Evolutionary conservation across 352 stramenopile genomes (phyloP).

Genomic region (Phytophthora sojae): DNA sequence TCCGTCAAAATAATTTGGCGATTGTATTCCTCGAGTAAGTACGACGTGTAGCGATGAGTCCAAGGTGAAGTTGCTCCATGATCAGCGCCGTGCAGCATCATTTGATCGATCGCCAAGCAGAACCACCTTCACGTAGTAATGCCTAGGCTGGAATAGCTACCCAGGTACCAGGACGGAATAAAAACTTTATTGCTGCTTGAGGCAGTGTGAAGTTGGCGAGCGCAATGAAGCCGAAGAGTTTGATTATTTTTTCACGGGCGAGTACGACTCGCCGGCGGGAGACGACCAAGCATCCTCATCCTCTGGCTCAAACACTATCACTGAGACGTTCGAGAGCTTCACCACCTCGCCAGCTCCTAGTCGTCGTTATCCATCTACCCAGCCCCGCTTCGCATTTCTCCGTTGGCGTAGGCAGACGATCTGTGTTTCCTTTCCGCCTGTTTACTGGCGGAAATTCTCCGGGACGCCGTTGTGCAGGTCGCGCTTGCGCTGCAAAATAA

Average conservation of each 20-base stretch:
- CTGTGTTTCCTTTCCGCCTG: background rate
- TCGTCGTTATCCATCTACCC: slow-evolving; percentile 2
- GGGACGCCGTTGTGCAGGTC: slow-evolving; percentile 55
- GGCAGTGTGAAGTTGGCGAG: background rate
- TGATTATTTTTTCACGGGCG: slow-evolving; percentile 2
- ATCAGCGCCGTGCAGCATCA: background rate
- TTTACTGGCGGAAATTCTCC: slow-evolving; percentile 70
- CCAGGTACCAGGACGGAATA: background rate
- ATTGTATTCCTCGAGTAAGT: slow-evolving; percentile 29
- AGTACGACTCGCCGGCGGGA: background rate
- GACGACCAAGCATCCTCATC: background rate
- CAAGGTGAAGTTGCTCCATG: background rate
- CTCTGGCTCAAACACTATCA: background rate
- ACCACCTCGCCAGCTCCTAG: background rate
- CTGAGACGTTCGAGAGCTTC: background rate
- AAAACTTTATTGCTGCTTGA: background rate
- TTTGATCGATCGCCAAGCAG: too few species aligned
- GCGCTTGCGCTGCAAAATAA: slow-evolving; percentile 44
- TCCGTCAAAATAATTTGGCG: slow-evolving; percentile 1
- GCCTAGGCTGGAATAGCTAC: too few species aligned
- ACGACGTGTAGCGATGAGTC: slow-evolving; percentile 2
- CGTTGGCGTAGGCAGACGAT: slow-evolving; percentile 1
- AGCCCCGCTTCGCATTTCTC: background rate
- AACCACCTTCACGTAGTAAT: too few species aligned
- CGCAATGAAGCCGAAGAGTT: slow-evolving; percentile 7